Evolutionary conservation across 148 eudicot species (phyloP).

Genomic region (Chenopodium suecicum): DNA sequence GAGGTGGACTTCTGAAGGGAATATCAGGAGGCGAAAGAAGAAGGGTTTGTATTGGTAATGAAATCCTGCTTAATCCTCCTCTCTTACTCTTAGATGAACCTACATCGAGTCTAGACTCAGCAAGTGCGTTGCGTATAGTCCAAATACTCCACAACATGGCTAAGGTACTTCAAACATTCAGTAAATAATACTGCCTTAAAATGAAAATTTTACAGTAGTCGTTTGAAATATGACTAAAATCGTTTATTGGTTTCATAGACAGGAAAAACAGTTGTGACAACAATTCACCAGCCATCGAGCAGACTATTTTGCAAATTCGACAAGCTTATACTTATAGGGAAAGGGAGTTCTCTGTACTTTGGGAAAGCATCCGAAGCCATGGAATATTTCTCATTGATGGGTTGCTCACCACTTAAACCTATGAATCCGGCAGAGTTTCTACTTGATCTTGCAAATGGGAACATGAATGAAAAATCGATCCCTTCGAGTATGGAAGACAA

Average conservation of each 20-base stretch:
- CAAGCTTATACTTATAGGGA: conserved; percentile 34
- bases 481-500: conserved; percentile 19
- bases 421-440: conserved; percentile 39
- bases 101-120: conserved; percentile 35
- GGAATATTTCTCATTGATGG: conserved; percentile 27
- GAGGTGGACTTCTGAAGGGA: conserved; percentile 30
- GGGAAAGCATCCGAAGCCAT: conserved; percentile 36
- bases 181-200: neutral
- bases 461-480: conserved; percentile 35
- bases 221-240: too few species aligned
- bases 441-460: conserved; percentile 35
- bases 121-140: conserved; percentile 29
- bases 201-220: too few species aligned
- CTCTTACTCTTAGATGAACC: conserved; percentile 39
- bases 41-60: conserved; percentile 36
- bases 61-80: conserved; percentile 35
- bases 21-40: conserved; percentile 40
- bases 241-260: conserved; percentile 2
- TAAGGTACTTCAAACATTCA: conserved; percentile 19
- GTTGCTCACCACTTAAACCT: conserved; percentile 31
- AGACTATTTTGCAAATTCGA: conserved; percentile 32
- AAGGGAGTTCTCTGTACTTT: conserved; percentile 32
- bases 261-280: conserved; percentile 36
- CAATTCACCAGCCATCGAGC: conserved; percentile 35
- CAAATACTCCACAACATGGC: conserved; percentile 30